Evolutionary conservation across 352 stramenopile species (phyloP).

Genomic region (Pythium apleroticum): DNA sequence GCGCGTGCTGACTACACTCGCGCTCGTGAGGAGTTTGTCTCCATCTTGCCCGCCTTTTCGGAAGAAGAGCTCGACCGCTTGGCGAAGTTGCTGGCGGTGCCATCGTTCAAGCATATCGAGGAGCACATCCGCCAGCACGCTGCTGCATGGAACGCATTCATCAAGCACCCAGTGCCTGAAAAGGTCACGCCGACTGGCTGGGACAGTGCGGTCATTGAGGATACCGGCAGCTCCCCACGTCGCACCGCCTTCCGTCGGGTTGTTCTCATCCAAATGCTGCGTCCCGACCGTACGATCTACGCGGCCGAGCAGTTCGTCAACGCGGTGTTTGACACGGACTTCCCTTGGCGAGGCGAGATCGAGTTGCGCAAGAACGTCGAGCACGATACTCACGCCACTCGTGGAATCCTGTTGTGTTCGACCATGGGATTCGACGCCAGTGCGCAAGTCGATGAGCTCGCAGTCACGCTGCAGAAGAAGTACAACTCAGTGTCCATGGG

Average conservation of each 20-base stretch:
- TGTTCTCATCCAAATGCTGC: slow-evolving; percentile 83
- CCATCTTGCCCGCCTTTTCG: slow-evolving; percentile 57
- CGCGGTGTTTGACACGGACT: slow-evolving; percentile 87
- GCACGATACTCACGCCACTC: slow-evolving; percentile 86
- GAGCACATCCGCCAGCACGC: slow-evolving; percentile 61
- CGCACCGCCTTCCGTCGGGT: slow-evolving; percentile 79
- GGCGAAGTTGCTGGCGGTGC: slow-evolving; percentile 68
- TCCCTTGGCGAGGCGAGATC: slow-evolving; percentile 95
- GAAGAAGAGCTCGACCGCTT: slow-evolving; percentile 84
- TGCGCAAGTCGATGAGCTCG: slow-evolving; percentile 95
- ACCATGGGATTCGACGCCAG: slow-evolving; percentile 98
- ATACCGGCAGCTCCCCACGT: slow-evolving; percentile 35
- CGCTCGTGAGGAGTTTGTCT: slow-evolving; percentile 46
- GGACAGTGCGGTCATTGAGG: slow-evolving; percentile 45
- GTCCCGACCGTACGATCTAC: slow-evolving; percentile 87
- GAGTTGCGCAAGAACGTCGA: slow-evolving; percentile 93
- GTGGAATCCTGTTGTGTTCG: slow-evolving; percentile 96
- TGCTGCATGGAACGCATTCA: slow-evolving; percentile 75
- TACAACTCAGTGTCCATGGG: slow-evolving; percentile 98
- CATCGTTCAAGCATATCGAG: slow-evolving; percentile 81
- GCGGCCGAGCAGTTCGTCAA: slow-evolving; percentile 77
- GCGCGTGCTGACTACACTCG: slow-evolving; percentile 38
- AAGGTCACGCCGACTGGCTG: slow-evolving; percentile 62
- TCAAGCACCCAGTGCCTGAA: slow-evolving; percentile 78
- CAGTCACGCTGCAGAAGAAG: slow-evolving; percentile 88